phyloP scores from a whole-genome alignment of 306 rosid genomes.

The Begonia masoniana region DNA sequence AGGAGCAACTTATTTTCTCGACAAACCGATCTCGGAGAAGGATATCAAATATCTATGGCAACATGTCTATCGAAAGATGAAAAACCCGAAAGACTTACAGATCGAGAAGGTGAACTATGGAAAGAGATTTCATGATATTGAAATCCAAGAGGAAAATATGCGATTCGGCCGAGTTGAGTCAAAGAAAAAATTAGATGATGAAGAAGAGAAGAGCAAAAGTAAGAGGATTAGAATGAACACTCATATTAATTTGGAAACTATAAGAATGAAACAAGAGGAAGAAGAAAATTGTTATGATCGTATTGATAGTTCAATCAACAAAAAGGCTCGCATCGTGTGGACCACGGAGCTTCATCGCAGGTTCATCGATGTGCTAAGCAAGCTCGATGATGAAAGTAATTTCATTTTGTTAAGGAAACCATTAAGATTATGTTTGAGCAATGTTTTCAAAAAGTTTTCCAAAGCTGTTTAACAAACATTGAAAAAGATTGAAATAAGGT shows the following conservation, averaged over 20 bases:
- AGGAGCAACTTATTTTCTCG: constrained; percentile 25
- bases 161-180: background rate
- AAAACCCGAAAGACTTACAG: background rate
- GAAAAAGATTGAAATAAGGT: too few species aligned
- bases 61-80: constrained; percentile 13
- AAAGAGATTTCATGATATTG: constrained; percentile 2
- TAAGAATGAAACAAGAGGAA: constrained; percentile 1
- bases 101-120: background rate
- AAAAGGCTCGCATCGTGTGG: constrained; percentile 25
- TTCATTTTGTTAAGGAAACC: background rate
- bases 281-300: background rate
- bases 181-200: background rate
- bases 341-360: constrained; percentile 21
- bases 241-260: background rate
- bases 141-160: background rate
- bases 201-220: background rate
- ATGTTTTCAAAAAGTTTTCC: too few species aligned
- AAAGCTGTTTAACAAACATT: too few species aligned
- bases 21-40: constrained; percentile 27
- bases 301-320: background rate
- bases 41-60: constrained; percentile 36
- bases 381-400: constrained; percentile 29
- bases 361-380: constrained; percentile 25
- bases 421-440: too few species aligned
- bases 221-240: constrained; percentile 8